Evolutionary conservation across 208 protist genomes (phyloP).

Genomic region (Leishmania major): DNA sequence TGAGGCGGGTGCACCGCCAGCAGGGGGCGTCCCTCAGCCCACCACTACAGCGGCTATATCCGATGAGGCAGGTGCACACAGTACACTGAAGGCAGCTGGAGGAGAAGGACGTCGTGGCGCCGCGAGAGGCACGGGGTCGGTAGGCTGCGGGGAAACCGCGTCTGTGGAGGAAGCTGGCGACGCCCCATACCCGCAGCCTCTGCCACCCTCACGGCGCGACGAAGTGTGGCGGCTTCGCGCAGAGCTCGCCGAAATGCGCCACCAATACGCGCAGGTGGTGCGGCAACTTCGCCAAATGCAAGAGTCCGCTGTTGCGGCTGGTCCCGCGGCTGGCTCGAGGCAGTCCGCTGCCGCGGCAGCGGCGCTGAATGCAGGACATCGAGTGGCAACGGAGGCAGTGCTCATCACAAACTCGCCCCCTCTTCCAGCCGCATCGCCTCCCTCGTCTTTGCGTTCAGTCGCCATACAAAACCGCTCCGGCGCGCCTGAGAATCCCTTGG

Average conservation of each 20-base stretch:
- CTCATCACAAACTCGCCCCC: neutral
- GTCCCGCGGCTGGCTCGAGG: neutral
- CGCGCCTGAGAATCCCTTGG: neutral
- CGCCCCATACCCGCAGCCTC: neutral
- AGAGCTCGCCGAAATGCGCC: slow-evolving; percentile 24
- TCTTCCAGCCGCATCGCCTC: neutral
- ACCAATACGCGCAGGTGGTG: slow-evolving; percentile 20
- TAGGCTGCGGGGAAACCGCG: neutral
- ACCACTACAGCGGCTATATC: neutral
- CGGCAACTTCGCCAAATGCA: slow-evolving; percentile 25
- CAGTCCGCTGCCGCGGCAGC: neutral
- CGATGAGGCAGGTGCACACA: neutral
- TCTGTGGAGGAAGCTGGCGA: neutral
- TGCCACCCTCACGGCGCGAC: neutral
- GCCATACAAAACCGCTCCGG: no score
- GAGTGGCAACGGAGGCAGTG: neutral
- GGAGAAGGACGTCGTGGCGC: neutral
- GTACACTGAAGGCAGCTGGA: neutral
- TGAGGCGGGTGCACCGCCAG: neutral
- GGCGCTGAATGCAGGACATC: neutral
- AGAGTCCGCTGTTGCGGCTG: neutral
- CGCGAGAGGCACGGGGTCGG: neutral
- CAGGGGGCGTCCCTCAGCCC: no score
- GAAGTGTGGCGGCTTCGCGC: slow-evolving; percentile 25
- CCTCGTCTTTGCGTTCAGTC: neutral